Percentiles rank a stretch among this genome's conserved stretches.
Conservation (phyloP, 192 early-diverging fungal species). For the Coemansia guatemalensis region DNA sequence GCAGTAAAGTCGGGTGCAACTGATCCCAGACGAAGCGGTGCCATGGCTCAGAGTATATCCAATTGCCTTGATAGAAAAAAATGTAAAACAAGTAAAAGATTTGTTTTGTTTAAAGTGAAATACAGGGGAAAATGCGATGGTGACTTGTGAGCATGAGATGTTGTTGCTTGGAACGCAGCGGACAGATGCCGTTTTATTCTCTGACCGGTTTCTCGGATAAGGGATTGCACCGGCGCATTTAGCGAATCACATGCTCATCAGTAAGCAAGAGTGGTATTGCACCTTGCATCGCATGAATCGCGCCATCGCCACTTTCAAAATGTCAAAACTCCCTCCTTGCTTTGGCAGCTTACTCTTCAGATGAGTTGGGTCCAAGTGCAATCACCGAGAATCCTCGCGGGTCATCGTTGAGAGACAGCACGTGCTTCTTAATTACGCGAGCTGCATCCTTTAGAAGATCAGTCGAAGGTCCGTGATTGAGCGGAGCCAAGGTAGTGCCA, state of each 20-base stretch:
- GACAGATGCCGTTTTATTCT: no score
- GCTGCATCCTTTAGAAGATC: constrained; percentile 57
- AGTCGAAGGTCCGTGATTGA: constrained; percentile 73
- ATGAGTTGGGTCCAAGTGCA: constrained; percentile 22
- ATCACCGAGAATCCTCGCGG: constrained; percentile 26
- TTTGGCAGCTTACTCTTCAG: constrained; percentile 1
- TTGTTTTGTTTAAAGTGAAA: not conserved
- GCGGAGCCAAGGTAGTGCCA: constrained; percentile 75
- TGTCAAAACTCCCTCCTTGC: no score
- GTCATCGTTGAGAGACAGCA: constrained; percentile 15
- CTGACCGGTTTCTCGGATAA: not conserved
- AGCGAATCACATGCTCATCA: not conserved
- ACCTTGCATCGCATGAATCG: not conserved
- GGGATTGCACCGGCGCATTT: not conserved
- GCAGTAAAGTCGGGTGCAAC: constrained; percentile 76
- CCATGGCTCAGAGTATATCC: constrained; percentile 26
- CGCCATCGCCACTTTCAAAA: not conserved
- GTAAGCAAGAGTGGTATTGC: not conserved
- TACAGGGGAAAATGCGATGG: not conserved
- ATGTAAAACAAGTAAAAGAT: not conserved
- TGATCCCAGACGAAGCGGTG: constrained; percentile 60
- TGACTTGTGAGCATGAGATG: no score
- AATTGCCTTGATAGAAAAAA: not conserved
- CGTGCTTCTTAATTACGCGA: constrained; percentile 22
- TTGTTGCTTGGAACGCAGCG: no score